These are phyloP conservation scores for Planoprotostelium fungivorum DNA, from an alignment of 78 protist genomes.

Conservation along the genomic window DNA sequence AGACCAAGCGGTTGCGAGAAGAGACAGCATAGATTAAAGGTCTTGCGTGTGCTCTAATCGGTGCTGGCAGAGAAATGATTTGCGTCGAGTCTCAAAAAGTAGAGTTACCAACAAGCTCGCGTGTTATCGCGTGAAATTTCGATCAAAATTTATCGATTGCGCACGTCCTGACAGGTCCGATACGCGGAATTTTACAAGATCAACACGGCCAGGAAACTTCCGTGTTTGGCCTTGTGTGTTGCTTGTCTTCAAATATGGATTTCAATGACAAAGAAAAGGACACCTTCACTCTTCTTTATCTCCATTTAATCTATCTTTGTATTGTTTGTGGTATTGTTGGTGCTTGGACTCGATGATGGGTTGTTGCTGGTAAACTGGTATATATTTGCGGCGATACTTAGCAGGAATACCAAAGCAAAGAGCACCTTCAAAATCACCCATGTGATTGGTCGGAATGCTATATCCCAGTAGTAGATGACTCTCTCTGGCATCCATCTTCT, in stretches of 20 bases:
- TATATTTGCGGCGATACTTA: too few species aligned
- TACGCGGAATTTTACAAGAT: constrained; percentile 1
- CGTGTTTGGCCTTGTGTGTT: constrained; percentile 1
- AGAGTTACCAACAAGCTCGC: constrained; percentile 1
- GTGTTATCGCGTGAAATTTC: constrained; percentile 1
- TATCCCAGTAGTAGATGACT: too few species aligned
- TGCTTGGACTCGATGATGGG: too few species aligned
- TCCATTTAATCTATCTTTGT: too few species aligned
- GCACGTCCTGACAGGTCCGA: not conserved
- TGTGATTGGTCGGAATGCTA: too few species aligned
- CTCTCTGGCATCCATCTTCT: too few species aligned
- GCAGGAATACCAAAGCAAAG: too few species aligned
- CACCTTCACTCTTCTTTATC: too few species aligned
- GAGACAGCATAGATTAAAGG: constrained; percentile 1
- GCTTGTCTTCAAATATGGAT: not conserved
- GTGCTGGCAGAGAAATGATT: constrained; percentile 1
- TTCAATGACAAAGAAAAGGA: too few species aligned
- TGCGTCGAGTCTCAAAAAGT: constrained; percentile 1
- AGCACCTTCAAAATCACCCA: too few species aligned
- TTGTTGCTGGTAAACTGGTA: too few species aligned
- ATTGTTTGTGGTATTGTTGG: too few species aligned
- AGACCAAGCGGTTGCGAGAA: constrained; percentile 2
- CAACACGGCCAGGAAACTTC: constrained; percentile 2
- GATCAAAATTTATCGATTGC: not conserved
- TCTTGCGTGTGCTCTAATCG: constrained; percentile 1